Percentiles rank a stretch among this genome's conserved stretches.
These are phyloP conservation scores for Mycena belliarum DNA, from an alignment of 768 basidiomycete genomes.

Conservation along the genomic window DNA sequence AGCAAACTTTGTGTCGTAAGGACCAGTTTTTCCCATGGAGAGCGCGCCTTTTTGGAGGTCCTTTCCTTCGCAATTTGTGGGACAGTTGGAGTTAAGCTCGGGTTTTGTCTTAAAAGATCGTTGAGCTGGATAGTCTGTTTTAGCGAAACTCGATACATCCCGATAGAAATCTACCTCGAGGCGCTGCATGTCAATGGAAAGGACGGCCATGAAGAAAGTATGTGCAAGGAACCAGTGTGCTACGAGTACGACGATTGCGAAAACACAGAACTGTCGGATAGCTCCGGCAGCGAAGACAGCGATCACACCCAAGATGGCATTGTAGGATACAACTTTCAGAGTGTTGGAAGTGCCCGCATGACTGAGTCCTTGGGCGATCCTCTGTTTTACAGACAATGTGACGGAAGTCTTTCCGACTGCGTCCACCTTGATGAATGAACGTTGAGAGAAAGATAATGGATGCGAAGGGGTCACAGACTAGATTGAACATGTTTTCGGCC, in stretches of 20 bases:
- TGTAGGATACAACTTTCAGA: slow-evolving; percentile 87
- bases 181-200: slow-evolving; percentile 95
- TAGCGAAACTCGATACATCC: slow-evolving; percentile 7
- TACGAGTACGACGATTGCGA: slow-evolving; percentile 91
- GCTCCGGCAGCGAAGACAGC: slow-evolving; percentile 76
- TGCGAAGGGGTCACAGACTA: slow-evolving; percentile 52
- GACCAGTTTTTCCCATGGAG: slow-evolving; percentile 46
- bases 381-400: slow-evolving; percentile 85
- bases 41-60: slow-evolving; percentile 40
- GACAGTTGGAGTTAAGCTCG: slow-evolving; percentile 51
- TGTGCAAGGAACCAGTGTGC: slow-evolving; percentile 98
- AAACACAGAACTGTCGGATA: slow-evolving; percentile 89
- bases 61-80: slow-evolving; percentile 29
- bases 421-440: slow-evolving; percentile 61
- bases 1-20: slow-evolving; percentile 47
- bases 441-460: slow-evolving; percentile 26
- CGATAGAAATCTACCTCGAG: slow-evolving; percentile 60
- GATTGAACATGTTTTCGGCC: slow-evolving; percentile 95
- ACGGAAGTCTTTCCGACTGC: slow-evolving; percentile 84
- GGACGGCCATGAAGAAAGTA: slow-evolving; percentile 91
- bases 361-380: slow-evolving; percentile 89
- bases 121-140: slow-evolving; percentile 55
- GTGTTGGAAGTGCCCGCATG: slow-evolving; percentile 90
- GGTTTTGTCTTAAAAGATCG: slow-evolving; percentile 79
- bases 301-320: slow-evolving; percentile 74